Evolutionary conservation across 192 early-diverging fungal species (phyloP).

Genomic region (Mortierella alpina): DNA sequence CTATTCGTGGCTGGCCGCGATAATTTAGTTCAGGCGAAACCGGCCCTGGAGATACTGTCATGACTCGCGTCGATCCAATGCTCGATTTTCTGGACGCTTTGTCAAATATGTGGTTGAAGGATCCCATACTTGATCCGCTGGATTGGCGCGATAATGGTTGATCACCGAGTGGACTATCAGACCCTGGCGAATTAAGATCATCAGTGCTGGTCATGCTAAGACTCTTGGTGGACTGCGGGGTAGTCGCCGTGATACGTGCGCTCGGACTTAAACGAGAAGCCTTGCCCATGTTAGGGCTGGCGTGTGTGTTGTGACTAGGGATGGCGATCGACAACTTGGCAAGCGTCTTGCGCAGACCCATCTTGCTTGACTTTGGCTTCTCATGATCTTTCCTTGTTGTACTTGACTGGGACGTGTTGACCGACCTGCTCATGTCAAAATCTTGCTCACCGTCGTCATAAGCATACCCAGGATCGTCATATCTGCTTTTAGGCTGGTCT

Average conservation of each 20-base stretch:
- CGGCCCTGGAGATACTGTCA: slow-evolving; percentile 27
- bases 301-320: slow-evolving; percentile 12
- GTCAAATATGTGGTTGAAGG: slow-evolving; percentile 22
- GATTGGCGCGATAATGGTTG: slow-evolving; percentile 26
- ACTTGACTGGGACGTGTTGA: not conserved
- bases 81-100: slow-evolving; percentile 23
- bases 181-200: slow-evolving; percentile 11
- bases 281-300: not conserved
- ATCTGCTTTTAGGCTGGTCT: not conserved
- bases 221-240: slow-evolving; percentile 31
- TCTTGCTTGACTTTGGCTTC: slow-evolving; percentile 23
- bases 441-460: slow-evolving; percentile 4
- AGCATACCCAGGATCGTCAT: too few species aligned
- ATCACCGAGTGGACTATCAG: slow-evolving; percentile 7
- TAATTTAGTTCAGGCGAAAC: slow-evolving; percentile 7
- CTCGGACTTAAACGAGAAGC: slow-evolving; percentile 11
- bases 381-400: slow-evolving; percentile 16
- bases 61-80: slow-evolving; percentile 27
- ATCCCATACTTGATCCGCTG: slow-evolving; percentile 34
- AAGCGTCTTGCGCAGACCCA: slow-evolving; percentile 37
- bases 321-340: slow-evolving; percentile 47
- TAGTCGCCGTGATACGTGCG: not conserved
- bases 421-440: slow-evolving; percentile 36
- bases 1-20: not conserved
- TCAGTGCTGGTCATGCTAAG: slow-evolving; percentile 19